Conservation (phyloP, 2,329 filamentous ascomycete species). For the Orbilia javanica region DNA sequence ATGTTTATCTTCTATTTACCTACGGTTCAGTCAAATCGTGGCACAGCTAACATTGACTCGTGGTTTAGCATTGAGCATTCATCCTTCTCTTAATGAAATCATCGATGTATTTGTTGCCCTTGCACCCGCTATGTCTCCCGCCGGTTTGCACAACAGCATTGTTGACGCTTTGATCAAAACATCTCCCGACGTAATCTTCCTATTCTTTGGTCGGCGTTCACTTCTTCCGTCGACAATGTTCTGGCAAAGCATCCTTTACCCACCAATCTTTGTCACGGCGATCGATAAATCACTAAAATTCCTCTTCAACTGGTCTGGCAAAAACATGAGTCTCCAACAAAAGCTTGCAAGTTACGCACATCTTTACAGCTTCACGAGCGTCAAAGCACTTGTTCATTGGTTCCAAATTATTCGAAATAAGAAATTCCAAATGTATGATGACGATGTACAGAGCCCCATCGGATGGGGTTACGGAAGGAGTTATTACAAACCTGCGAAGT, state of each 20-base stretch:
- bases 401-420: constrained; percentile 98
- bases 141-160: constrained; percentile 87
- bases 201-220: constrained; percentile 90
- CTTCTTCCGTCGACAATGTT: constrained; percentile 94
- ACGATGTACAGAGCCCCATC: constrained; percentile 84
- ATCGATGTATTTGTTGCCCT: constrained; percentile 96
- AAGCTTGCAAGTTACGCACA: constrained; percentile 97
- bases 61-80: constrained; percentile 79
- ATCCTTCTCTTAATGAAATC: constrained; percentile 90
- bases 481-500: constrained; percentile 95
- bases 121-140: constrained; percentile 95
- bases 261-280: constrained; percentile 87
- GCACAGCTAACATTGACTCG: neutral
- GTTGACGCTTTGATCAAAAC: constrained; percentile 94
- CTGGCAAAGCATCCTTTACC: constrained; percentile 94
- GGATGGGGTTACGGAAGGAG: constrained; percentile 73
- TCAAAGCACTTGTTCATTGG: constrained; percentile 98
- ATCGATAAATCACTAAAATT: constrained; percentile 86
- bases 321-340: constrained; percentile 85
- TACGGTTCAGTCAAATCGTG: neutral
- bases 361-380: constrained; percentile 95
- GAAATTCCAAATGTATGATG: constrained; percentile 98
- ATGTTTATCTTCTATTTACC: too few species aligned
- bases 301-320: constrained; percentile 88
- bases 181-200: constrained; percentile 89